These are phyloP conservation scores for Paramecium tetraurelia DNA, from an alignment of 73 alveolate species.

Conservation along the genomic window DNA sequence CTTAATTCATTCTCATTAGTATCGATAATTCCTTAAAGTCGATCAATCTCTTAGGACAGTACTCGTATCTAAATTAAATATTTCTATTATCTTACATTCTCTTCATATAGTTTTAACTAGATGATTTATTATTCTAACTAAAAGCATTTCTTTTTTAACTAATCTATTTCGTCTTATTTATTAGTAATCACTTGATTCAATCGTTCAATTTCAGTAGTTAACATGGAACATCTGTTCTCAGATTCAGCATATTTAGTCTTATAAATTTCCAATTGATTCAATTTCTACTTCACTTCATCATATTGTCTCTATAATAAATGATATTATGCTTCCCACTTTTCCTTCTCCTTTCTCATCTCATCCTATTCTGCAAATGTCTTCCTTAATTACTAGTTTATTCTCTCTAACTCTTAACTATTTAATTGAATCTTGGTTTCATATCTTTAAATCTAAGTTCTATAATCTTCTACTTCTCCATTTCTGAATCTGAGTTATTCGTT, in stretches of 20 bases:
- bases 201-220: not conserved
- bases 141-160: not conserved
- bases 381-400: not conserved
- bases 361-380: not conserved
- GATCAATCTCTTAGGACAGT: not conserved
- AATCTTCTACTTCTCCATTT: slow-evolving; percentile 1
- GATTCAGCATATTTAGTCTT: not conserved
- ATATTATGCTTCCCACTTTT: not conserved
- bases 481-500: not conserved
- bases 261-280: not conserved
- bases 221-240: slow-evolving; percentile 27
- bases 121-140: not conserved
- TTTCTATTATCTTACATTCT: not conserved
- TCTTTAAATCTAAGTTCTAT: not conserved
- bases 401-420: not conserved
- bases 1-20: not conserved
- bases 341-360: not conserved
- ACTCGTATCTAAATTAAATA: not conserved
- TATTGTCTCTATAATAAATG: not conserved
- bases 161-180: not conserved
- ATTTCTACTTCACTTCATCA: not conserved
- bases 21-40: not conserved
- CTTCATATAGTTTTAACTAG: slow-evolving; percentile 21
- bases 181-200: not conserved
- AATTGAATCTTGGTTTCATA: not conserved